phyloP scores from a whole-genome alignment of 495 filamentous ascomycete genomes.

The Acidomyces sp. region DNA sequence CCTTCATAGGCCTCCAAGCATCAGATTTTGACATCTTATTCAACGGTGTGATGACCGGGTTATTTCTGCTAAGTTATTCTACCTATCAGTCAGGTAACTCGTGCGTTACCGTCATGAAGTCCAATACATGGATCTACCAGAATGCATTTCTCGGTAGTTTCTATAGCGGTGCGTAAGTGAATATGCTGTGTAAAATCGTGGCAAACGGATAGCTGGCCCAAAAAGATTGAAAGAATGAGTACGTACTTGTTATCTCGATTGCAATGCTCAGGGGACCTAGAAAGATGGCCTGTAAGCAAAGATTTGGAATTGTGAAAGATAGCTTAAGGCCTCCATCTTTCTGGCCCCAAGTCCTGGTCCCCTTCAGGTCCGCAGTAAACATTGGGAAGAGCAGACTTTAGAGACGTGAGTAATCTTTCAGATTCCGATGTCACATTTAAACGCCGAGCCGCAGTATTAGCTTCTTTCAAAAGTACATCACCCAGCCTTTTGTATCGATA shows the following conservation, averaged over 20 bases:
- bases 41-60: constrained; percentile 38
- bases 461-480: constrained; percentile 26
- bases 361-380: constrained; percentile 23
- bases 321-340: constrained; percentile 34
- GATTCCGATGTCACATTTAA: constrained; percentile 1
- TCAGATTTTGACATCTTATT: constrained; percentile 33
- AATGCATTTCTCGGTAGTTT: constrained; percentile 25
- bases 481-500: constrained; percentile 33
- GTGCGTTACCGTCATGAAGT: constrained; percentile 39
- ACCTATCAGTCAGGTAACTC: constrained; percentile 33
- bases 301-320: constrained; percentile 37
- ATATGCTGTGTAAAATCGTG: constrained; percentile 49
- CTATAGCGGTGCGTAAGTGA: constrained; percentile 34
- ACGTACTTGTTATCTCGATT: too few species aligned
- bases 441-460: constrained; percentile 30
- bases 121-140: constrained; percentile 38
- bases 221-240: too few species aligned
- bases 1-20: constrained; percentile 35
- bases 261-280: constrained; percentile 41
- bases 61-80: constrained; percentile 34
- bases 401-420: background rate
- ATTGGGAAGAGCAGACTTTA: constrained; percentile 26
- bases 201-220: too few species aligned
- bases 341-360: constrained; percentile 34
- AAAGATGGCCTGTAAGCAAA: constrained; percentile 27